Evolutionary conservation across 306 rosid species (phyloP), one percentile per base, ranked within the genome.

Genomic region (Corylus avellana): DNA sequence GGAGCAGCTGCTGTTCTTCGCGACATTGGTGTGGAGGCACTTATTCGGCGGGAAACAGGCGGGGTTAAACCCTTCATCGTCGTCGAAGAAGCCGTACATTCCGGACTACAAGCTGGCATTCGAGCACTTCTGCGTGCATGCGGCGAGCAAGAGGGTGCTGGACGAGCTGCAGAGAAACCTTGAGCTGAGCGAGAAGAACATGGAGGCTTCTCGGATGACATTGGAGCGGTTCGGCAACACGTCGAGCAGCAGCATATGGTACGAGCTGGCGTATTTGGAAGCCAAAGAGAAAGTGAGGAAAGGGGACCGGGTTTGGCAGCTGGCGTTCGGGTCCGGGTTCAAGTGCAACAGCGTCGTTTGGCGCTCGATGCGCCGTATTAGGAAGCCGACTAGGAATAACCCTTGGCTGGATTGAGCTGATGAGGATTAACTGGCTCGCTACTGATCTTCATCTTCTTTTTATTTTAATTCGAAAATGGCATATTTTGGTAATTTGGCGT

Each of bases 161-260:
- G 91, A 90, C 13, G 98, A 95, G 88, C 90, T 95, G 0, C 98
- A 92, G 81, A 93, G 88, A 72, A 95, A 95, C 87, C 87, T 95
- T 2, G 98, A 93, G 79, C 83, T 95, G 7, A 92, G 92, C 57
- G 95, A 89, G 39, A 85, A 80, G 76, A 93, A 95, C 88, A 84
- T 95, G 85, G 98, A 95, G 27, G 92, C 98, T 0, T 95, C 98
- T 0, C 83, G 94, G 64, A 90, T 92, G 98, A 95, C 98, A 1
- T 71, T 92, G 70, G 92, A 92, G 51, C 90, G 98, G 1, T 95
- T 95, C 55, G 98, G 98, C 11, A 95, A 95, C 92, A 92, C 98
- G 0, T 95, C 98, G 8, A 92, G 97, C 80, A 95, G 98, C 83
- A 92, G 97, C 80, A 92, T 95, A 20, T 95, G 98, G 98, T 95